Conservation (phyloP, 768 basidiomycete genomes). For the Dentipellis fragilis region DNA sequence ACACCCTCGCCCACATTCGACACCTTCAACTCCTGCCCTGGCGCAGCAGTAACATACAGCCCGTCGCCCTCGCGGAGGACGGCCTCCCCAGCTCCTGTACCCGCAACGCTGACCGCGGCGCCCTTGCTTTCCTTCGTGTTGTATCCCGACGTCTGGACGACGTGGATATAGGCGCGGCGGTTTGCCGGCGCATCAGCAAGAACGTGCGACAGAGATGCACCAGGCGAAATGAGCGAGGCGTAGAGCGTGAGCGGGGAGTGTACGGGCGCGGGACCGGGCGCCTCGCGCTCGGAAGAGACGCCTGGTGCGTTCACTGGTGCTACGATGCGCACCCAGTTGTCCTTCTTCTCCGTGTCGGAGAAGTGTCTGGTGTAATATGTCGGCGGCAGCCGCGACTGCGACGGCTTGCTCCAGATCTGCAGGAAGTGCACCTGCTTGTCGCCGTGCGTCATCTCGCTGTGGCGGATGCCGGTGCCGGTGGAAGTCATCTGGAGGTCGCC, state of each 20-base stretch:
- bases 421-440: constrained; percentile 44
- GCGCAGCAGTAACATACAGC: constrained; percentile 52
- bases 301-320: constrained; percentile 55
- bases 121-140: constrained; percentile 48
- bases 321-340: constrained; percentile 65
- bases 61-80: constrained; percentile 83
- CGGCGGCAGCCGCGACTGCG: constrained; percentile 41
- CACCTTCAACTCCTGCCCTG: constrained; percentile 34
- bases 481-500: constrained; percentile 90
- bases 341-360: constrained; percentile 69
- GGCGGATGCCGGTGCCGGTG: constrained; percentile 84
- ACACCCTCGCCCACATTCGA: constrained; percentile 56
- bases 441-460: constrained; percentile 59
- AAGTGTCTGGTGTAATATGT: constrained; percentile 87
- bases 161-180: constrained; percentile 69
- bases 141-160: constrained; percentile 80
- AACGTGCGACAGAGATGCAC: constrained; percentile 39
- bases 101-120: constrained; percentile 44
- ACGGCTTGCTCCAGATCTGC: constrained; percentile 60
- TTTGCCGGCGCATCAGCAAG: constrained; percentile 15
- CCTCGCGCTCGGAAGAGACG: constrained; percentile 56
- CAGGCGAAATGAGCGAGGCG: constrained; percentile 58
- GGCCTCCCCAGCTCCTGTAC: constrained; percentile 28
- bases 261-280: constrained; percentile 72
- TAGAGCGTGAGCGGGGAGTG: constrained; percentile 60